phyloP scores from a whole-genome alignment of 768 basidiomycete genomes.

The Xerocomellus intermedius region DNA sequence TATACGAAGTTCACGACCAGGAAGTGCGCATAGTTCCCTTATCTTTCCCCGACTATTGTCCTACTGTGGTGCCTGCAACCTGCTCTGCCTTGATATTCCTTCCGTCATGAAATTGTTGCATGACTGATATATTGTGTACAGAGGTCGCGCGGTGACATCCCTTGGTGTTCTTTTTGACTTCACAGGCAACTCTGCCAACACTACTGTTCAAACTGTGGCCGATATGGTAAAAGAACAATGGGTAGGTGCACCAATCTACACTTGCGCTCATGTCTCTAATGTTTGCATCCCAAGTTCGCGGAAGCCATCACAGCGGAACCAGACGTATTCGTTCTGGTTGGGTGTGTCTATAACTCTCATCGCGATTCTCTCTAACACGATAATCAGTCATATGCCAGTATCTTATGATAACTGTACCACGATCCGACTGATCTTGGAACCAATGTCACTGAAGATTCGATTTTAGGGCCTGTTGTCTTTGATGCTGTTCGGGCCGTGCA shows the following conservation, averaged over 20 bases:
- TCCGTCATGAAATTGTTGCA: background rate
- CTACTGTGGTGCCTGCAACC: too few relatives aligned
- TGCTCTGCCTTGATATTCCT: background rate
- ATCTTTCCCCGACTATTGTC: background rate
- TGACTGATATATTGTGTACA: slow-evolving; percentile 13
- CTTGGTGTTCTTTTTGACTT: slow-evolving; percentile 82
- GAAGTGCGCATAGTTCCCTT: slow-evolving; percentile 47
- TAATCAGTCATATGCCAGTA: slow-evolving; percentile 80
- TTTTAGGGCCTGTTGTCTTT: slow-evolving; percentile 67
- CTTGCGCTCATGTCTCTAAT: background rate
- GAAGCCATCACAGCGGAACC: slow-evolving; percentile 79
- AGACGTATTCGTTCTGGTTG: slow-evolving; percentile 75
- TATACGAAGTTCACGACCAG: slow-evolving; percentile 72
- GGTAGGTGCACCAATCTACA: slow-evolving; percentile 39
- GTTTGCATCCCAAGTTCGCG: slow-evolving; percentile 49
- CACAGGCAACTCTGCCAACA: slow-evolving; percentile 64
- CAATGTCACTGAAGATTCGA: background rate
- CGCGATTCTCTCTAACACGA: background rate
- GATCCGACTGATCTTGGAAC: background rate
- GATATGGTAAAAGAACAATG: slow-evolving; percentile 80
- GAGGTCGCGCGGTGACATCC: slow-evolving; percentile 72
- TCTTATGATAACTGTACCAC: slow-evolving; percentile 57
- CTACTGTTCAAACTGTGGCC: slow-evolving; percentile 69
- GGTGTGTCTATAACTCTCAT: slow-evolving; percentile 38
- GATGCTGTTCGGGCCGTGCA: slow-evolving; percentile 72